Percentiles rank a stretch among this genome's conserved stretches.
Evolutionary conservation across 2,329 filamentous ascomycete species (phyloP).

Genomic region (Aspergillus aculeatinus): DNA sequence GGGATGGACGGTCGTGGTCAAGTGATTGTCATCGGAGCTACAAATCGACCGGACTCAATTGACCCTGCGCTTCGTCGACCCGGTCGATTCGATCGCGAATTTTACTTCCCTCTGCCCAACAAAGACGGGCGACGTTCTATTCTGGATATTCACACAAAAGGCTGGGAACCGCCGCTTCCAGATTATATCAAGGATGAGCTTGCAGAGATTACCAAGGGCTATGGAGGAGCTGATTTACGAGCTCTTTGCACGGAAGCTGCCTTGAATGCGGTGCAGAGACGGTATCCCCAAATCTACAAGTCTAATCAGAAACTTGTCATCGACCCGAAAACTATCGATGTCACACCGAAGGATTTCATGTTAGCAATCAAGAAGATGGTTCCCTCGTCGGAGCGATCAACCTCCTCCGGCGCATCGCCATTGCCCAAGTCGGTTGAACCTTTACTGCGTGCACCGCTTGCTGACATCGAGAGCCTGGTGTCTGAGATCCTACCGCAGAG

Average conservation of each 20-base stretch:
- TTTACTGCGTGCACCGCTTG: slow-evolving; percentile 71
- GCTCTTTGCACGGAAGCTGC: slow-evolving; percentile 95
- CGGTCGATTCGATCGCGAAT: slow-evolving; percentile 94
- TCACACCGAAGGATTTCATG: slow-evolving; percentile 95
- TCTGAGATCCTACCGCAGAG: slow-evolving; percentile 78
- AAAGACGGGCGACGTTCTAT: slow-evolving; percentile 78
- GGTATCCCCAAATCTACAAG: slow-evolving; percentile 93
- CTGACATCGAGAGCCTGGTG: slow-evolving; percentile 65
- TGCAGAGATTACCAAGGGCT: slow-evolving; percentile 85
- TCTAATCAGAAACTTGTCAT: slow-evolving; percentile 88
- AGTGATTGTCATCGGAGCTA: slow-evolving; percentile 98
- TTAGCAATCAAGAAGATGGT: slow-evolving; percentile 94
- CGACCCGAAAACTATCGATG: slow-evolving; percentile 76
- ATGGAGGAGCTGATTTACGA: slow-evolving; percentile 90
- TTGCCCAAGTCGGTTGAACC: slow-evolving; percentile 79
- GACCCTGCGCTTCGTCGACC: slow-evolving; percentile 92
- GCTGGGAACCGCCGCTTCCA: slow-evolving; percentile 78
- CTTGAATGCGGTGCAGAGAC: slow-evolving; percentile 90
- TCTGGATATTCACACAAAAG: slow-evolving; percentile 90
- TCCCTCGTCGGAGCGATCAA: slow-evolving; percentile 88
- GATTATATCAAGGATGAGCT: slow-evolving; percentile 77
- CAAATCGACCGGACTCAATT: slow-evolving; percentile 93
- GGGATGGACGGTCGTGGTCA: slow-evolving; percentile 98
- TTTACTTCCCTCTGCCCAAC: slow-evolving; percentile 93
- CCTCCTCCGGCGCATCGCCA: slow-evolving; percentile 78